These are phyloP conservation scores for Penicillium roqueforti DNA, from an alignment of 495 filamentous ascomycete species.

Conservation along the genomic window DNA sequence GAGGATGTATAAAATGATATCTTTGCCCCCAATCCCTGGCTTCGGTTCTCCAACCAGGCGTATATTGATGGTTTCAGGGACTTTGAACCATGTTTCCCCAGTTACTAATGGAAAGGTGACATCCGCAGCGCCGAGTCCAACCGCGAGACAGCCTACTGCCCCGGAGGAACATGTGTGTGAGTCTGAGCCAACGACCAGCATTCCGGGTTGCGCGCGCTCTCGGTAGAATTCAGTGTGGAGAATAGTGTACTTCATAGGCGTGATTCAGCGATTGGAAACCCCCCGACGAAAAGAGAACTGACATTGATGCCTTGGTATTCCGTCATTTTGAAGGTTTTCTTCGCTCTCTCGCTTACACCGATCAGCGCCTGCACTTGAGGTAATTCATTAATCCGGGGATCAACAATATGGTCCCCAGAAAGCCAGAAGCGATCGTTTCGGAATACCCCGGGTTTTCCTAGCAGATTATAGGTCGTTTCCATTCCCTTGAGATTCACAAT, in stretches of 20 bases:
- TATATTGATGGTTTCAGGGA: conserved; percentile 41
- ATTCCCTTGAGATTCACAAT: conserved; percentile 27
- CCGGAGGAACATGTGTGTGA: conserved; percentile 48
- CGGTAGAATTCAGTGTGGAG: conserved; percentile 45
- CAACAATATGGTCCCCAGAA: conserved; percentile 44
- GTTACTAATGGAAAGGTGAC: conserved; percentile 42
- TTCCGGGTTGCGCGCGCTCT: conserved; percentile 42
- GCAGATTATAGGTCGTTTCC: conserved; percentile 30
- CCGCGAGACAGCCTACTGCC: conserved; percentile 34
- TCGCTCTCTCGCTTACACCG: too few species aligned
- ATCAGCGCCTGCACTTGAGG: too few species aligned
- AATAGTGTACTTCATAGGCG: too few species aligned
- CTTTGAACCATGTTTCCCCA: conserved; percentile 45
- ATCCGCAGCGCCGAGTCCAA: conserved; percentile 46
- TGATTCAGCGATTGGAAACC: too few species aligned
- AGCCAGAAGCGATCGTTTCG: conserved; percentile 51
- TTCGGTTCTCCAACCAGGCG: conserved; percentile 30
- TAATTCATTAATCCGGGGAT: conserved; percentile 34
- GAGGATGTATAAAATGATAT: conserved; percentile 45
- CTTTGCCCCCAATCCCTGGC: conserved; percentile 44
- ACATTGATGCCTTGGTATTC: too few species aligned
- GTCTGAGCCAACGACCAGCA: conserved; percentile 44
- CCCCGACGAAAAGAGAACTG: too few species aligned
- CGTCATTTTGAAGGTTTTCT: too few species aligned
- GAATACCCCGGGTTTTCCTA: conserved; percentile 37